These are phyloP conservation scores for Metroxylon sagu DNA, from an alignment of 176 grass and related monocot genomes.

Conservation along the genomic window DNA sequence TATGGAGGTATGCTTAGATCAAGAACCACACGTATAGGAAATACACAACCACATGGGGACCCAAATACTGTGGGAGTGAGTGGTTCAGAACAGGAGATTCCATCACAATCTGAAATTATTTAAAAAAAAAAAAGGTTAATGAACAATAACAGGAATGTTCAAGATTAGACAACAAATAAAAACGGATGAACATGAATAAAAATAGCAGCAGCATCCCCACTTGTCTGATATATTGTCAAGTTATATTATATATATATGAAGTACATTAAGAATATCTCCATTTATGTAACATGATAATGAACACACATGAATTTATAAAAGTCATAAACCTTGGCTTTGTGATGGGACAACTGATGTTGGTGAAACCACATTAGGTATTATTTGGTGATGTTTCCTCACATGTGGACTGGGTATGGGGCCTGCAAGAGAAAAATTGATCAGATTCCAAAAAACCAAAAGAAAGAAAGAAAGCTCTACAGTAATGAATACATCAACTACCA, in stretches of 20 bases:
- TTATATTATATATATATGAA: neutral
- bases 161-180: constrained; percentile 2
- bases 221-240: neutral
- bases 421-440: constrained; percentile 11
- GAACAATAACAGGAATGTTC: neutral
- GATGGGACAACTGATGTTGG: constrained; percentile 37
- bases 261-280: too few relatives aligned
- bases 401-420: constrained; percentile 24
- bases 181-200: neutral
- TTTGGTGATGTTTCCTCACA: constrained; percentile 40
- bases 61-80: constrained; percentile 58
- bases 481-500: constrained; percentile 33
- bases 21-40: constrained; percentile 56
- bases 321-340: constrained; percentile 35
- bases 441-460: constrained; percentile 5
- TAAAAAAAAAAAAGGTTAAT: constrained; percentile 17
- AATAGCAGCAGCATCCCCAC: neutral
- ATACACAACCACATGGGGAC: constrained; percentile 82
- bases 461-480: neutral
- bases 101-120: constrained; percentile 50
- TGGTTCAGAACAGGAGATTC: constrained; percentile 49
- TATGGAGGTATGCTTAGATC: constrained; percentile 72
- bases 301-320: constrained; percentile 1
- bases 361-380: constrained; percentile 26
- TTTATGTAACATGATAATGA: neutral